Evolutionary conservation across 202 grass and related monocot species (phyloP).

Genomic region (Panicum virgatum): DNA sequence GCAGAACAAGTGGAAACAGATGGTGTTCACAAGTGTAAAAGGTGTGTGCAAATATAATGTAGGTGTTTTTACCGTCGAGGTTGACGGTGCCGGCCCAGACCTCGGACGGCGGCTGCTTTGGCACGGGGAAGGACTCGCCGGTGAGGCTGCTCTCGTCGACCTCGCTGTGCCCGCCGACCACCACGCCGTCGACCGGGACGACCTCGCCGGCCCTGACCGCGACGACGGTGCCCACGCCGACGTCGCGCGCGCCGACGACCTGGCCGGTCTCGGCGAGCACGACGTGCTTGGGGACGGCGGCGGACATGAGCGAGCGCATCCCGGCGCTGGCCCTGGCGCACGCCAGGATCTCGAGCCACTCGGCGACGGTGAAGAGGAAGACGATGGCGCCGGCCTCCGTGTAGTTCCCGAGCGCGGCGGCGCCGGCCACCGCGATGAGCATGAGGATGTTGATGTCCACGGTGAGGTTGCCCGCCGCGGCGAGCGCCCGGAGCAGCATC

Average conservation of each 20-base stretch:
- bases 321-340: slow-evolving; percentile 61
- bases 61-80: slow-evolving; percentile 52
- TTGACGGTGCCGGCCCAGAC: slow-evolving; percentile 89
- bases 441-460: slow-evolving; percentile 92
- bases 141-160: slow-evolving; percentile 82
- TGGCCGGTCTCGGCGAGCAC: slow-evolving; percentile 54
- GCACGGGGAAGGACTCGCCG: slow-evolving; percentile 81
- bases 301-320: slow-evolving; percentile 67
- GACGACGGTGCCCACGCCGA: slow-evolving; percentile 44
- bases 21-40: neutral
- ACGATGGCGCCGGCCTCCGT: slow-evolving; percentile 73
- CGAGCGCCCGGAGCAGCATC: slow-evolving; percentile 51
- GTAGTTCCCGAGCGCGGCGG: slow-evolving; percentile 54
- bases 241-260: slow-evolving; percentile 46
- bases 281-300: slow-evolving; percentile 50
- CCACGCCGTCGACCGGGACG: too few relatives aligned
- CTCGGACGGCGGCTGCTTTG: slow-evolving; percentile 58
- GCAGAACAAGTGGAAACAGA: neutral
- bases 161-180: slow-evolving; percentile 64
- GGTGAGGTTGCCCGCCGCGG: slow-evolving; percentile 37
- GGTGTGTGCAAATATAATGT: neutral
- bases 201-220: slow-evolving; percentile 63
- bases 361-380: slow-evolving; percentile 76
- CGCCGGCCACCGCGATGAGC: slow-evolving; percentile 64
- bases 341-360: slow-evolving; percentile 77